Evolutionary conservation across 2,329 filamentous ascomycete genomes (phyloP).

Genomic region (Diaporthe ampelina): DNA sequence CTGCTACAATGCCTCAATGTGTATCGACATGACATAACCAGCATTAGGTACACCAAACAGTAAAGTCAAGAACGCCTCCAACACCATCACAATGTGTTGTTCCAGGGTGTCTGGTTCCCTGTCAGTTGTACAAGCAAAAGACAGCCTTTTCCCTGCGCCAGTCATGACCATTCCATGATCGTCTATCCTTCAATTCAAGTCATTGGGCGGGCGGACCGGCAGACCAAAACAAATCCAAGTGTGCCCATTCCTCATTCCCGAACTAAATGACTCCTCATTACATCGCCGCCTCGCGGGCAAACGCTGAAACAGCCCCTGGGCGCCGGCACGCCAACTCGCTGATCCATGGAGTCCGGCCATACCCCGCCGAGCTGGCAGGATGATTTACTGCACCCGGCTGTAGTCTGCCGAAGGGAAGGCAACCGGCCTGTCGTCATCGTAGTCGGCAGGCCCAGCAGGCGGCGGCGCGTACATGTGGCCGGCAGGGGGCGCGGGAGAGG

Average conservation of each 20-base stretch:
- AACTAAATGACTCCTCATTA: constrained; percentile 34
- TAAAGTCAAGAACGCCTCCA: constrained; percentile 40
- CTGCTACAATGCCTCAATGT: constrained; percentile 32
- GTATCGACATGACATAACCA: constrained; percentile 37
- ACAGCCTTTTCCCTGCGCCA: constrained; percentile 37
- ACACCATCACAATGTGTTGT: constrained; percentile 37
- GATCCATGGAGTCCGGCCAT: not conserved
- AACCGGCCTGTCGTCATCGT: constrained; percentile 61
- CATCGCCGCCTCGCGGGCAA: not conserved
- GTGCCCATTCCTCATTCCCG: not conserved
- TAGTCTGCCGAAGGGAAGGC: constrained; percentile 72
- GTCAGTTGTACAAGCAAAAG: constrained; percentile 32
- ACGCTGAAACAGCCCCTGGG: not conserved
- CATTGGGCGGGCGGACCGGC: constrained; percentile 3
- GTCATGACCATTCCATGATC: constrained; percentile 29
- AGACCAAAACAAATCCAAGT: not conserved
- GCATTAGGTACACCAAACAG: constrained; percentile 30
- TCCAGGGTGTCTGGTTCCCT: constrained; percentile 22
- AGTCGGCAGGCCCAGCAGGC: constrained; percentile 56
- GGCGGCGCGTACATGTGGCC: constrained; percentile 53
- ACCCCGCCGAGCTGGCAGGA: not conserved
- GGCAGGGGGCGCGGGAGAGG: constrained; percentile 21
- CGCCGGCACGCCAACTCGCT: not conserved
- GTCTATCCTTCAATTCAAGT: constrained; percentile 26
- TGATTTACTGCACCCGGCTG: constrained; percentile 59